Conservation (phyloP, 148 eudicot species). For the Silene conica region DNA sequence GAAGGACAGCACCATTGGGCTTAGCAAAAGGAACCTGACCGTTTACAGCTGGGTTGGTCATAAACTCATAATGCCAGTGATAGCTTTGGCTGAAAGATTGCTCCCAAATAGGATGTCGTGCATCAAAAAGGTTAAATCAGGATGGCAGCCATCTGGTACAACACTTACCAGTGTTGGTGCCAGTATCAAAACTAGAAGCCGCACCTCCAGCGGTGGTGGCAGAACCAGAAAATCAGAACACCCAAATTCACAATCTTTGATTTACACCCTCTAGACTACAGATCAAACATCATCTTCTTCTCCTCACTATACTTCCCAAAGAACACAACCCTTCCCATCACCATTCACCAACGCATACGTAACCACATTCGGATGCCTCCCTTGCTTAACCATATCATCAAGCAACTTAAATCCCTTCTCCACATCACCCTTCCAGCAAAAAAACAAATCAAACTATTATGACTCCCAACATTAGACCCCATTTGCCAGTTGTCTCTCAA, state of each 20-base stretch:
- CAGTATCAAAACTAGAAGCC: not conserved
- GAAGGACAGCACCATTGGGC: constrained; percentile 74
- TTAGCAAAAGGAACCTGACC: constrained; percentile 95
- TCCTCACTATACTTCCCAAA: too few relatives aligned
- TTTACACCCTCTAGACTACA: too few relatives aligned
- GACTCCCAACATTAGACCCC: constrained; percentile 66
- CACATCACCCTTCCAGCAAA: constrained; percentile 61
- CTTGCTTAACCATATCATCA: constrained; percentile 55
- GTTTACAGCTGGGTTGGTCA: constrained; percentile 66
- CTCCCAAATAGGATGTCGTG: constrained; percentile 89
- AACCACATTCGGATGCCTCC: constrained; percentile 52
- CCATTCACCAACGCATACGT: too few relatives aligned
- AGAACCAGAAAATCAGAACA: not conserved
- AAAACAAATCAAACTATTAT: constrained; percentile 73
- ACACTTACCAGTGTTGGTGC: not conserved
- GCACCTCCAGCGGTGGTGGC: not conserved
- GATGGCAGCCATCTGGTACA: not conserved
- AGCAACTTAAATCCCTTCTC: constrained; percentile 51
- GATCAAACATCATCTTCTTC: too few relatives aligned
- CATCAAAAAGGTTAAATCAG: constrained; percentile 58
- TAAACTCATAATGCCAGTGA: constrained; percentile 91
- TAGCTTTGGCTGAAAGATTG: constrained; percentile 76
- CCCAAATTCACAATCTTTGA: too few relatives aligned
- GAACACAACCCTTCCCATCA: too few relatives aligned
- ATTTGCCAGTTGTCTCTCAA: constrained; percentile 63